Base-by-base conservation (phyloP, 495 filamentous ascomycete species). In the Xylaria venustula region DNA sequence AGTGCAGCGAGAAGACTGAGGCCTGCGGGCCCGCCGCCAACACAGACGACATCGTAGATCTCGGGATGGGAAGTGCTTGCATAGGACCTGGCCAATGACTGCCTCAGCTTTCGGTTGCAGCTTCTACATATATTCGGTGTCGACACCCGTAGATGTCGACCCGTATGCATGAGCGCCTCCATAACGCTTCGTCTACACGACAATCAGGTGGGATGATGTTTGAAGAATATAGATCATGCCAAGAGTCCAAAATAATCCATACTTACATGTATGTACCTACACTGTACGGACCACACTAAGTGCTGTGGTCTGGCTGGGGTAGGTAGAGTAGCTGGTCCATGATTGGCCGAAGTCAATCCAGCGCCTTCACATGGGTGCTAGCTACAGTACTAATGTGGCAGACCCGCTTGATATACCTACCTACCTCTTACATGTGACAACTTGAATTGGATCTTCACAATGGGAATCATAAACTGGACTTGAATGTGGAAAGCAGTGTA, bases 11-110 rank as follows among this genome's bases (percentile, higher is more conserved):
- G 76, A 20, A 99, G 83, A 65, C 90, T 93, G 44, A 99, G 79
- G 50, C 95, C 95, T 8, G 93, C 94, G 14, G 94, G 95, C n/a
- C 95, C 95, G 26, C 94, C 95, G 52, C 95, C 95, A 61, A 99
- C 89, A 61, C 92, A 94, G 52, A 97, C 92, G 30, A 98, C 89
- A 84, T 97, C 93, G 77, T 93, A 97, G 69, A 96, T 85, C 46
- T 87, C 85, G 0, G 80, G 82, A 30, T 59, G 58, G 22, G 71
- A 55, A n/a, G 41, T 42, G 58, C 58, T 80, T 23, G 78, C 60
- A 17, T 61, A 83, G 7, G 62, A 61, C 62, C 79, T 69, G 46
- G 57, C 60, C 51, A 64, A 55, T 55, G 67, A 67, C 8, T 66
- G 62, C 22, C 64, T 67, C 15, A 77, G 53, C 62, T 69, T 69